Percentiles rank a stretch among this genome's conserved stretches.
phyloP scores from a whole-genome alignment of 371 early-diverging fungal species.

The Zopfochytrium polystomum region DNA sequence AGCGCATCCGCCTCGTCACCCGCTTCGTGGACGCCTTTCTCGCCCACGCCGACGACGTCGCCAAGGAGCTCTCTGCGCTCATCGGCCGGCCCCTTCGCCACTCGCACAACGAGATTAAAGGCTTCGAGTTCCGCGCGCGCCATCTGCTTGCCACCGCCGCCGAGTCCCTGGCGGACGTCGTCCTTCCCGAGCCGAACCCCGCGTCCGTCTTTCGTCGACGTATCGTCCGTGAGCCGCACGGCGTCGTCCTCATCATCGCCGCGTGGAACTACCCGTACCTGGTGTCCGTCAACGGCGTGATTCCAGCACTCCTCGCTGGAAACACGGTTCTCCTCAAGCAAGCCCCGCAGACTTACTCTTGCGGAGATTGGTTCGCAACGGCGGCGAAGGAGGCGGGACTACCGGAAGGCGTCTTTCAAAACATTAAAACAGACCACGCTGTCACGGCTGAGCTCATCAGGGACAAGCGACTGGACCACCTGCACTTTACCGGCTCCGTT shows the following conservation, averaged over 20 bases:
- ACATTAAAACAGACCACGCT: conserved; percentile 56
- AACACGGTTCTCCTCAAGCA: conserved; percentile 80
- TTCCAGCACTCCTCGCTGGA: conserved; percentile 76
- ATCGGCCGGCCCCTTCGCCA: conserved; percentile 78
- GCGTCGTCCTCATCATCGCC: conserved; percentile 60
- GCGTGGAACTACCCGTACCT: conserved; percentile 74
- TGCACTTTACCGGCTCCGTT: conserved; percentile 81
- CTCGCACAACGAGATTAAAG: conserved; percentile 68
- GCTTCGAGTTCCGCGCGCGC: conserved; percentile 65
- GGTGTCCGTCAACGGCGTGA: conserved; percentile 66
- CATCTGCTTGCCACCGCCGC: conserved; percentile 74
- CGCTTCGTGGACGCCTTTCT: conserved; percentile 51
- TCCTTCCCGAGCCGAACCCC: conserved; percentile 18
- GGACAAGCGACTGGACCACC: conserved; percentile 63
- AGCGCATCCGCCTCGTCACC: too few species aligned
- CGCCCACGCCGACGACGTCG: conserved; percentile 58
- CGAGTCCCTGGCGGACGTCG: conserved; percentile 58
- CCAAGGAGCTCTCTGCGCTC: conserved; percentile 59
- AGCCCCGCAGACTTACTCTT: conserved; percentile 77
- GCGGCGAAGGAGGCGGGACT: conserved; percentile 69
- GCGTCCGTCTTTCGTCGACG: conserved; percentile 57
- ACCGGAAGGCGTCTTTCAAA: conserved; percentile 68
- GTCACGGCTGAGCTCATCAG: conserved; percentile 60
- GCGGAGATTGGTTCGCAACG: conserved; percentile 67
- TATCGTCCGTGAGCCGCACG: conserved; percentile 71